phyloP scores from a whole-genome alignment of 2,329 filamentous ascomycete species.

The Fusarium sp. region DNA sequence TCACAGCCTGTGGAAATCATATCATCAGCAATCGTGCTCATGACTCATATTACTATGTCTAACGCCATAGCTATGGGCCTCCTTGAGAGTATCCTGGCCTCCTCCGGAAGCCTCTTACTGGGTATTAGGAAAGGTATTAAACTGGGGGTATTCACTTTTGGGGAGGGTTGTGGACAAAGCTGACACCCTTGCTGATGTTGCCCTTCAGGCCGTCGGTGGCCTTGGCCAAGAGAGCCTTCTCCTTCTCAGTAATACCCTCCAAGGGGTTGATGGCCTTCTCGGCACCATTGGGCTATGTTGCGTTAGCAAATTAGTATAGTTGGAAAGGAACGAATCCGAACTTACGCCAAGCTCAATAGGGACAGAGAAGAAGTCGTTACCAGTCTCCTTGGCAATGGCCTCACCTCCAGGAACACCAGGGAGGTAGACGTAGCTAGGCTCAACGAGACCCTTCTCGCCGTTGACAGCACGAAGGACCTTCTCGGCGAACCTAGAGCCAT shows the following conservation, averaged over 20 bases:
- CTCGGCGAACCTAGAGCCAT: constrained; percentile 81
- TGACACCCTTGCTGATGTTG: constrained; percentile 95
- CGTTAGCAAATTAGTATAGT: constrained; percentile 49
- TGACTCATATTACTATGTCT: constrained; percentile 55
- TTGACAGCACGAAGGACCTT: constrained; percentile 89
- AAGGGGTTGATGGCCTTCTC: constrained; percentile 89
- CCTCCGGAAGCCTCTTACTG: constrained; percentile 48
- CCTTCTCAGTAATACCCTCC: constrained; percentile 81
- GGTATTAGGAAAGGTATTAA: constrained; percentile 42
- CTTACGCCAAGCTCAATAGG: constrained; percentile 95
- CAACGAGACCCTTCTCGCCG: constrained; percentile 92
- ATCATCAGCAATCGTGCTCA: constrained; percentile 55
- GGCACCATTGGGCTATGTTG: constrained; percentile 78
- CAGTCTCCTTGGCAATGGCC: constrained; percentile 84
- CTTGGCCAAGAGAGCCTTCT: constrained; percentile 87
- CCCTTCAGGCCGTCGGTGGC: constrained; percentile 83
- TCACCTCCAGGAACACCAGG: constrained; percentile 90
- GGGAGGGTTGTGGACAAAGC: constrained; percentile 88
- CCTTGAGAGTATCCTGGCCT: constrained; percentile 47
- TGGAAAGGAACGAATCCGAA: constrained; percentile 42
- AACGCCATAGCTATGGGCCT: constrained; percentile 53
- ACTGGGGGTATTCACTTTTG: constrained; percentile 77
- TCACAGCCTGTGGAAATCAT: constrained; percentile 56
- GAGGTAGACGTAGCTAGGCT: constrained; percentile 96
- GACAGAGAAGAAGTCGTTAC: constrained; percentile 94